These are phyloP conservation scores for Dioscorea dumetorum DNA, from an alignment of 106 monocot species.

Conservation along the genomic window DNA sequence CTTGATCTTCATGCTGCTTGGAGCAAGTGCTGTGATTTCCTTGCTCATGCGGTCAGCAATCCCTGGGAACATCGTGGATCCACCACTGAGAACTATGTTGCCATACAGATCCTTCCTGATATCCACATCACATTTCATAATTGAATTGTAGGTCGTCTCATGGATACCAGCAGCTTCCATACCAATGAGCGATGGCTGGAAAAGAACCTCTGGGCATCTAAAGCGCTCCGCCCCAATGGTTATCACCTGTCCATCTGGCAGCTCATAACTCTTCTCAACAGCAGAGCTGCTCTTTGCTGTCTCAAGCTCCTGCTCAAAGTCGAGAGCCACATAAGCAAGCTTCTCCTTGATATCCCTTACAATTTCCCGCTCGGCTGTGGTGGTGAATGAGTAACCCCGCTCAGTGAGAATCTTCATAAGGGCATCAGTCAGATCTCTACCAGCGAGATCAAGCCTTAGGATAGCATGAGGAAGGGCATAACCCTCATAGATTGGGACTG, in stretches of 20 bases:
- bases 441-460: not conserved
- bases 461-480: not conserved
- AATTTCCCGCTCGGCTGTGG: not conserved
- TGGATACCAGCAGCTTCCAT: not conserved
- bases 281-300: not conserved
- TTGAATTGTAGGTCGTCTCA: conserved; percentile 1
- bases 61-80: not conserved
- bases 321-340: not conserved
- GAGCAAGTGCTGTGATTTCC: not conserved
- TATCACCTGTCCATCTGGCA: not conserved
- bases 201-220: conserved; percentile 1
- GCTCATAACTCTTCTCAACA: not conserved
- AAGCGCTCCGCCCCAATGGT: not conserved
- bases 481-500: not conserved
- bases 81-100: conserved; percentile 1
- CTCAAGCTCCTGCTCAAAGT: not conserved
- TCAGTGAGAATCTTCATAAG: not conserved
- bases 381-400: not conserved
- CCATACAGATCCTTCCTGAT: not conserved
- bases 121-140: not conserved
- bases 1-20: conserved; percentile 1
- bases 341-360: not conserved
- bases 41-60: conserved; percentile 1
- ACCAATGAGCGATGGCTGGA: conserved; percentile 1
- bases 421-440: conserved; percentile 1